Base-by-base conservation (phyloP, 768 basidiomycete genomes). In the Gelatoporia subvermispora region DNA sequence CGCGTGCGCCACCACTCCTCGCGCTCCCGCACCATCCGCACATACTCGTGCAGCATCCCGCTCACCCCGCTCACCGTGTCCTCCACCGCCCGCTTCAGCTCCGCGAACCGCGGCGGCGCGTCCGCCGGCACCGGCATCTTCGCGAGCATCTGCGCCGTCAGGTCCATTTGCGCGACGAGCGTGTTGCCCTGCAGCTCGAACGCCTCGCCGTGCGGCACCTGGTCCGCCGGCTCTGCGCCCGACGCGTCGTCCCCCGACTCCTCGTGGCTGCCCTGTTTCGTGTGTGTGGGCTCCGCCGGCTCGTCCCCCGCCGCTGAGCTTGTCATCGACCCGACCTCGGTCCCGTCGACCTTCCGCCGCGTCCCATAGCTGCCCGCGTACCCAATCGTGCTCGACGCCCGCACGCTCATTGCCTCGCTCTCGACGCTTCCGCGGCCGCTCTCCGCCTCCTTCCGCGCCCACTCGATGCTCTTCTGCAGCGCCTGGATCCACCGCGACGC, bases 401-500 rank as follows among this genome's bases (percentile, higher is more conserved):
- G 51, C 7, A 62, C 31, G 42, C 60, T 60, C 2, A 59, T 48
- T 31, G 67, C 68, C 36, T 78, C 78, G 52, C 78, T 79, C 25
- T 81, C 77, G 37, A 52, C 67, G 52, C 78, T 79, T 50, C 55
- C 61, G 34, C 77, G 65, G 34, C 67, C 66, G 1, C 35, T 34
- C 18, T 43, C 58, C 17, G 52, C 48, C 31, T 76, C 72, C n/a
- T 71, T 70, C 48, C 74, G 75, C 41, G 74, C 76, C 74, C 81
- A 85, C 25, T 92, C 88, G 50, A 93, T 84, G 52, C 82, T 84
- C 60, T 77, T 78, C 16, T 68, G 66, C 41, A 97, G 77, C 0
- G 85, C 86, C 49, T 85, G 81, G 2, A 82, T 80, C 94, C 94
- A 97, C 10, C 93, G 76, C 3, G 85, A 75, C 4, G 90, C 90